Evolutionary conservation across 768 basidiomycete genomes (phyloP), one percentile per base, ranked within the genome.

Genomic region (Leucosporidium scottii): DNA sequence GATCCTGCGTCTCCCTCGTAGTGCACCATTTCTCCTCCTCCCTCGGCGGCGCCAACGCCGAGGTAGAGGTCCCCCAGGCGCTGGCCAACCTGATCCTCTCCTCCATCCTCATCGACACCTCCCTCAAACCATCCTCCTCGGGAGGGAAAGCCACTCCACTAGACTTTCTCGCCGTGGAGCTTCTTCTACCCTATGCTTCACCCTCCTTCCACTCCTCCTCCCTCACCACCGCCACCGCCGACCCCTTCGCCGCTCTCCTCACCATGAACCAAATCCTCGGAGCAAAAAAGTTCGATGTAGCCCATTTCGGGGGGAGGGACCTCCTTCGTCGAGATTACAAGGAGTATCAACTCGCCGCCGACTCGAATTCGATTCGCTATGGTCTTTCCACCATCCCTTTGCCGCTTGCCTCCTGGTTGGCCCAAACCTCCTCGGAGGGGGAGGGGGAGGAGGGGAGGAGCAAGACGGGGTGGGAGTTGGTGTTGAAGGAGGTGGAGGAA

Each of bases 241-340:
- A 67, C 69, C 31, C 68, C 70, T 4, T 60, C 59, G 48, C 70
- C 34, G 49, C 27, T 27, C 27, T 62, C 4, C 59, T 77, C 44
- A 67, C 76, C 0, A 76, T 79, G 31, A 30, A 63, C 39, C 59
- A 51, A 13, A 55, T 23, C 49, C 59, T 80, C 3, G 58, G 49
- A 8, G 53, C 48, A 3, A 84, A 84, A 79, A 99, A 98, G 76
- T 73, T 74, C 5, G 84, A 87, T 66, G 80, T 98, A 13, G 83
- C 84, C 2, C 83, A 85, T 69, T 82, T 97, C 23, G 80, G 79
- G 12, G 84, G 85, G 0, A 82, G 84, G 64, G 92, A 97, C 75
- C 84, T 97, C 25, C 83, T 99, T 7, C 83, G 91, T 18, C 81
- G 96, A n/a, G 96, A 99, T 79, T 99, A 93, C 82, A 98, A 99